These are phyloP conservation scores for Fraxinus excelsior DNA, from an alignment of 257 asterid species.

Conservation along the genomic window DNA sequence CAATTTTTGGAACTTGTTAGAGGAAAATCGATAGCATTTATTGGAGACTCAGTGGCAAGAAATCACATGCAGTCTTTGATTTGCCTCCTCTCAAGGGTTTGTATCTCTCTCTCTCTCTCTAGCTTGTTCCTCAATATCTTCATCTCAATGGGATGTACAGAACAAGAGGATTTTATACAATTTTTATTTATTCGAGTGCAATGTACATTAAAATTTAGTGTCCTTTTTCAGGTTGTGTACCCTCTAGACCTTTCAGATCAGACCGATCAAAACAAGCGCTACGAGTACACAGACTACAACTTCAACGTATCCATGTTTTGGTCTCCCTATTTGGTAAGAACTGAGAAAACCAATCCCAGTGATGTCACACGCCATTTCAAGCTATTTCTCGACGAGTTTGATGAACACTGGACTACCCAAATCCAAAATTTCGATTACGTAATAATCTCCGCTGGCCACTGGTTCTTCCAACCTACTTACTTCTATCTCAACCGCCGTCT, in stretches of 20 bases:
- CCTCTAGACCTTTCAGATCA: conserved; percentile 44
- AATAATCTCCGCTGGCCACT: conserved; percentile 57
- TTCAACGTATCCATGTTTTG: conserved; percentile 58
- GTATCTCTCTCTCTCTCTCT: not conserved
- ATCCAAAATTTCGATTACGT: conserved; percentile 44
- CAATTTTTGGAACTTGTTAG: conserved; percentile 49
- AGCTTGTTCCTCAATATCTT: not conserved
- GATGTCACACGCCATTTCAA: conserved; percentile 40
- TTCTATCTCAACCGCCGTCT: conserved; percentile 49
- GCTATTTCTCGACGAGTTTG: conserved; percentile 58
- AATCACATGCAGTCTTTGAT: conserved; percentile 87
- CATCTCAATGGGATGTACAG: no score
- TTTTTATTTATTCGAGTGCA: no score
- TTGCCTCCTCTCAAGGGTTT: conserved; percentile 73
- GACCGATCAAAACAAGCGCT: conserved; percentile 37
- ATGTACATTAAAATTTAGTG: not conserved
- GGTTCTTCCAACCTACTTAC: conserved; percentile 64
- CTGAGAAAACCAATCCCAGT: conserved; percentile 39
- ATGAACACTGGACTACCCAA: conserved; percentile 38
- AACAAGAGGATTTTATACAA: no score
- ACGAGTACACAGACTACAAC: conserved; percentile 44
- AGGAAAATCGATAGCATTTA: conserved; percentile 70
- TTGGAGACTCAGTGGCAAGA: conserved; percentile 81
- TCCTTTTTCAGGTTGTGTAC: conserved; percentile 31
- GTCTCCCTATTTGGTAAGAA: conserved; percentile 51